Evolutionary conservation across 176 grass and related monocot genomes (phyloP), one percentile per base, ranked within the genome.

Genomic region (Puccinellia tenuiflora): DNA sequence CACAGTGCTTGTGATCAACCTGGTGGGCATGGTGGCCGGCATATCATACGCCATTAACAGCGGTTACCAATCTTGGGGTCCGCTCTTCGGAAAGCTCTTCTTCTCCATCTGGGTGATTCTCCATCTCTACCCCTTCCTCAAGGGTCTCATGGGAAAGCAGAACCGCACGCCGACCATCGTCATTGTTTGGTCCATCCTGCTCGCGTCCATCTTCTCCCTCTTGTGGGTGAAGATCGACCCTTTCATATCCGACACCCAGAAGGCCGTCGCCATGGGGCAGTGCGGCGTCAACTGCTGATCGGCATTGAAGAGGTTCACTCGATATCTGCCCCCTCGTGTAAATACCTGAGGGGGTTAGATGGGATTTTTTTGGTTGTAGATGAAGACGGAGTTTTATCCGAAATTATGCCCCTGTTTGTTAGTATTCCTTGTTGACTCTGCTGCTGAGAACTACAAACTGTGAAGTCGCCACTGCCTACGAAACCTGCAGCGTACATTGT

Each of bases 61-160:
- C 21, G 94, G 94, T 21, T 97, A 97, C 80, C 94, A 97, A 76
- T 97, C 94, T 1, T 97, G 94, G 94, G 94, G 94, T 14, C 94
- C 94, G 0, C 85, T 97, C 15, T 97, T 97, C 3, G 94, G 94
- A 67, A 97, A 97, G 68, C 88, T 97, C 18, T 97, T 97, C 90
- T 97, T 97, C 71, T 85, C 94, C 7, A 97, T 97, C n/a, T 97
- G 94, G 94, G 94, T 97, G 69, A 97, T 97, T 67, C 86, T 97
- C 70, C 94, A 97, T 94, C 91, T 97, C 26, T 97, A 97, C 72
- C 94, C 94, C 17, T 97, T 97, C 85, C 87, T 97, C 77, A 97
- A 97, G 86, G 94, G 94, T 94, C 88, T 97, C 53, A 81, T 97
- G 92, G 94, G 94, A 65, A 88, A 88, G 85, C 92, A 94, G 78